Evolutionary conservation across 768 basidiomycete species (phyloP), one percentile per base, ranked within the genome.

Genomic region (Rhizopogon vesiculosus): DNA sequence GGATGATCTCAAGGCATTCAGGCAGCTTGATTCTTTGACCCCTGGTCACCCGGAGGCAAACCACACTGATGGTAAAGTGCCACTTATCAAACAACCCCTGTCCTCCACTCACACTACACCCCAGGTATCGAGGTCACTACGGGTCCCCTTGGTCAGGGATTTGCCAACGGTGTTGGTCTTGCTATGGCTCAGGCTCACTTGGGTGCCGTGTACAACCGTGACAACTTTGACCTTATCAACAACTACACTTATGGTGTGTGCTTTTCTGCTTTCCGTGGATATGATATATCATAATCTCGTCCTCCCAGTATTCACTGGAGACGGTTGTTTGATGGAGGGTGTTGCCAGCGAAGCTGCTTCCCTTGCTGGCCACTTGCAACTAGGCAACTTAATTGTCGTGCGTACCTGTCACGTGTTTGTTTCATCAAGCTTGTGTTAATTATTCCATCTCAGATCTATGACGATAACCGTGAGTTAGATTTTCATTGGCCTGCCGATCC

Each of bases 271-370:
- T 16, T 52, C 31, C 10, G 39, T 49, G 53, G 50, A 51, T 55
- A 45, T 39, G 18, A 19, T 49, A n/a, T 31, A 9, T 49, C 35
- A 51, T 54, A 52, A 49, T 56, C 50, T 19, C 46, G 56, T 7
- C 53, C 55, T 48, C 51, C 18, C 58, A 91, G 91, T 89, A 51
- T 96, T 97, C 77, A 80, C 83, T 57, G 95, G 95, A 64, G 95
- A 98, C 73, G 95, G 95, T 45, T 98, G 95, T 75, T 79, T 98
- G 53, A 94, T 95, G 89, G 95, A 98, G 73, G 95, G 95, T 78
- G 86, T 98, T 61, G 82, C 93, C n/a, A 81, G 82, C 59, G 95
- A 98, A 71, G 93, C 95, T 41, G 88, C 89, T 57, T 92, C 89
- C 64, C 81, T 97, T 60, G 94, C 93, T 58, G 95, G 94, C 59